Evolutionary conservation across 2,329 filamentous ascomycete genomes (phyloP).

Genomic region (Rhinocladiella mackenziei): DNA sequence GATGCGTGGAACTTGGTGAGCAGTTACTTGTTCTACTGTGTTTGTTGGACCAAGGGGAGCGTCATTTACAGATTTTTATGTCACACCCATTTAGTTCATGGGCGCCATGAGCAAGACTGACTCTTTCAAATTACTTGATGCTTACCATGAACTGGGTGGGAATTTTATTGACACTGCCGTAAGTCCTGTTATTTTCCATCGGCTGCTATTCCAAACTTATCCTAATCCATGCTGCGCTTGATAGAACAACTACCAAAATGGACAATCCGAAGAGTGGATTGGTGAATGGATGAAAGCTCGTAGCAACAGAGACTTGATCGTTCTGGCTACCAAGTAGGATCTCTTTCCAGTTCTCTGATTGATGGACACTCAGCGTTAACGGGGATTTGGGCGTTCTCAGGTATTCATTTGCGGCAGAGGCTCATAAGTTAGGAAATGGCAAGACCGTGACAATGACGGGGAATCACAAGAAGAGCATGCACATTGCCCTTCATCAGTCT

Average conservation of each 20-base stretch:
- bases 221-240: slow-evolving; percentile 59
- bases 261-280: slow-evolving; percentile 62
- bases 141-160: slow-evolving; percentile 59
- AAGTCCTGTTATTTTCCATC: too few relatives aligned
- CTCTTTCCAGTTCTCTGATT: background rate
- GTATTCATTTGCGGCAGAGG: slow-evolving; percentile 33
- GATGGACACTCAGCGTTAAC: slow-evolving; percentile 43
- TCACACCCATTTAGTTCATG: slow-evolving; percentile 45
- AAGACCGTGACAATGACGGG: slow-evolving; percentile 43
- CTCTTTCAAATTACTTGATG: slow-evolving; percentile 61
- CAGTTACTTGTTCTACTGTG: background rate
- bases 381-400: too few relatives aligned
- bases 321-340: slow-evolving; percentile 54
- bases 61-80: background rate
- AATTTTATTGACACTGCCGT: slow-evolving; percentile 66
- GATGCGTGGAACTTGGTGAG: slow-evolving; percentile 30
- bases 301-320: slow-evolving; percentile 47
- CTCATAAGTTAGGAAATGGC: slow-evolving; percentile 33
- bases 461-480: slow-evolving; percentile 34
- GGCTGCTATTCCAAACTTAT: slow-evolving; percentile 63
- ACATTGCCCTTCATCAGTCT: slow-evolving; percentile 32
- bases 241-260: slow-evolving; percentile 62
- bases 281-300: slow-evolving; percentile 53
- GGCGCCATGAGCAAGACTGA: slow-evolving; percentile 61
- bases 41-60: too few relatives aligned